phyloP scores from a whole-genome alignment of 306 rosid genomes.

The Hippophae gyantsensis region DNA sequence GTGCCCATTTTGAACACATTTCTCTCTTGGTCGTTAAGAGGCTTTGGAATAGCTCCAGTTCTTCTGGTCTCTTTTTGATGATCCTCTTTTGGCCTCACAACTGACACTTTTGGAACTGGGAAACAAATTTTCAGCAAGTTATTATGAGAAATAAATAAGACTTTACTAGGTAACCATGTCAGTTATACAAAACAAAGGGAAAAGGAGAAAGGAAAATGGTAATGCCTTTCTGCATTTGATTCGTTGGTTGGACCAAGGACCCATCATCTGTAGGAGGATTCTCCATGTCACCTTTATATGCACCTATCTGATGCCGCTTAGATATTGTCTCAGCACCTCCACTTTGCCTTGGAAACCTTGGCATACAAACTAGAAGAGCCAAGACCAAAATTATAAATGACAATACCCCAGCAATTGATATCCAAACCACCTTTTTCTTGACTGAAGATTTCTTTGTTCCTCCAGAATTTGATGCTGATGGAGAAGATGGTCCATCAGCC shows the following conservation, averaged over 20 bases:
- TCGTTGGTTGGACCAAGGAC: constrained; percentile 36
- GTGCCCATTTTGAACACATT: constrained; percentile 29
- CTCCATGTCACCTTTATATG: constrained; percentile 54
- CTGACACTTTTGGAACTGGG: constrained; percentile 44
- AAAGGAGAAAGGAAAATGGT: constrained; percentile 8
- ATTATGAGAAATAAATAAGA: background rate
- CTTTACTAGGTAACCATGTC: constrained; percentile 3
- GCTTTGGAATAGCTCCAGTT: constrained; percentile 44
- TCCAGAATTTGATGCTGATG: constrained; percentile 46
- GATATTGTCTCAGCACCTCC: constrained; percentile 41
- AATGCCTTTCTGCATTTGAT: constrained; percentile 57
- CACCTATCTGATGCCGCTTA: constrained; percentile 50
- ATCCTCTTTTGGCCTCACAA: constrained; percentile 42
- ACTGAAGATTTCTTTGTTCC: constrained; percentile 28
- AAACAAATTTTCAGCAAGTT: constrained; percentile 10
- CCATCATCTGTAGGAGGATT: constrained; percentile 35
- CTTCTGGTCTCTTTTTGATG: constrained; percentile 37
- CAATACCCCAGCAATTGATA: constrained; percentile 55
- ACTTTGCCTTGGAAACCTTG: constrained; percentile 43
- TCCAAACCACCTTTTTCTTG: constrained; percentile 57
- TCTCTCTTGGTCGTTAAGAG: constrained; percentile 37
- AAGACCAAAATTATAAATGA: constrained; percentile 39
- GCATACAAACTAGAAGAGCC: constrained; percentile 49
- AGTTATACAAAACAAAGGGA: constrained; percentile 11
- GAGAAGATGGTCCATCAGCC: constrained; percentile 51